Evolutionary conservation across 2,329 filamentous ascomycete species (phyloP), one percentile per base, ranked within the genome.

Genomic region (Sporothrix globosa): DNA sequence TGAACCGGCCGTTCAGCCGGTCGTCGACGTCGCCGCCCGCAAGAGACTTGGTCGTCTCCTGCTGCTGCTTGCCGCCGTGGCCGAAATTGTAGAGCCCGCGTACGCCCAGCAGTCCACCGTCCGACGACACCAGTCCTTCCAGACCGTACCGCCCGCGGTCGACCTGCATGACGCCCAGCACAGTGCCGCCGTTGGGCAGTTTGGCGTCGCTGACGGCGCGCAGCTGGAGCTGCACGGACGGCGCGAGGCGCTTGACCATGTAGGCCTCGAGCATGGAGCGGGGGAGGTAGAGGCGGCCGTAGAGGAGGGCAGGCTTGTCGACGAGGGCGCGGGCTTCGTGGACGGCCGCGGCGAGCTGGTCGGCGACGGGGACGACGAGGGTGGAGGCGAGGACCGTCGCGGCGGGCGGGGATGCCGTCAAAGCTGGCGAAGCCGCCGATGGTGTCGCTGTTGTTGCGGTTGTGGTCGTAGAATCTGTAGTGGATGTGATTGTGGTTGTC

Each of bases 61-160:
- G 34, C 34, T 9, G 34, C 7, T 7, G 34, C 34, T 34, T 34
- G 34, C 41, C 14, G 41, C 41, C 41, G 41, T 48, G 46, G 17
- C 95, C 95, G 78, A 97, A 98, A 79, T 99, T 98, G 84, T 97
- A 99, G 0, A 99, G 84, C 0, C 93, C 96, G 34, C 95, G 87
- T 72, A 97, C 82, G 17, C 96, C 96, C 74, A 99, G 85, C 11
- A 99, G 83, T 0, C 93, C 92, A 41, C 94, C 96, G 76, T 98
- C 96, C 0, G 95, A 96, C 66, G 93, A 97, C 73, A 93, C 95
- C 30, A 99, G 85, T 30, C 93, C 95, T 77, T 99, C 96, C 0
- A 95, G 86, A 69, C 91, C 93, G 80, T 95, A 98, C 76, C 91
- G 92, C 34, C 93, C 93, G 24, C 89, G 87, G 79, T 98, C 93